Evolutionary conservation across 257 asterid genomes (phyloP), one percentile per base, ranked within the genome.

Genomic region (Solanum medicagineum): DNA sequence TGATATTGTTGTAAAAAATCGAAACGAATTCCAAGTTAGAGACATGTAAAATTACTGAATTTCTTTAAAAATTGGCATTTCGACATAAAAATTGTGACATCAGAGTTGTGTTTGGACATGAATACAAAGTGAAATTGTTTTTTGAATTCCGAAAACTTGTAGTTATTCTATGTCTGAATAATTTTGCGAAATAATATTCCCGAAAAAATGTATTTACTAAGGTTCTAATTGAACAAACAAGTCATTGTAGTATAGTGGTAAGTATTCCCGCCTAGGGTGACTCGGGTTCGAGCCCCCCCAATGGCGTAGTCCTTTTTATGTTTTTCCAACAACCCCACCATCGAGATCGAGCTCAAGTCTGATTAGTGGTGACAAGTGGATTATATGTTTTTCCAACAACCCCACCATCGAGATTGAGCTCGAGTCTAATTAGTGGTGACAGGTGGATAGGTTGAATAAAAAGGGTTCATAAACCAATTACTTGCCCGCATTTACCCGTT

Each of bases 181-280:
- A 8, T 54, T 15, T 54, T 54, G 17, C 20, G 32, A 4, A 24
- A 63, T 24, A 63, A 63, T 15, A 8, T 63, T 63, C 40, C n/a
- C 40, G 13, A 4, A 62, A 62, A 57, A 24, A 62, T 36, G 70
- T 62, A 16, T 17, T 5, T 8, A 62, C 8, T 29, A 29, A 66
- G 22, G 42, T 36, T 36, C 7, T 0, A 0, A 4, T 36, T 5
- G 42, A 36, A 4, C 42, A 36, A 36, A 4, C 42, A 0, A 36
- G 24, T 69, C 16, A 16, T 17, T 32, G 53, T 69, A 69, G 77
- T 36, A 17, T 42, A 36, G 26, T 36, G 14, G 26, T 92, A 16
- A 95, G 98, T 95, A 92, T 95, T 89, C 92, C 93, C 92, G 92
- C 98, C 97, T 95, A 97, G 93, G 95, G 95, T 86, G 97, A 95